Evolutionary conservation across 208 protist species (phyloP), one percentile per base, ranked within the genome.

Genomic region (Angomonas deanei): DNA sequence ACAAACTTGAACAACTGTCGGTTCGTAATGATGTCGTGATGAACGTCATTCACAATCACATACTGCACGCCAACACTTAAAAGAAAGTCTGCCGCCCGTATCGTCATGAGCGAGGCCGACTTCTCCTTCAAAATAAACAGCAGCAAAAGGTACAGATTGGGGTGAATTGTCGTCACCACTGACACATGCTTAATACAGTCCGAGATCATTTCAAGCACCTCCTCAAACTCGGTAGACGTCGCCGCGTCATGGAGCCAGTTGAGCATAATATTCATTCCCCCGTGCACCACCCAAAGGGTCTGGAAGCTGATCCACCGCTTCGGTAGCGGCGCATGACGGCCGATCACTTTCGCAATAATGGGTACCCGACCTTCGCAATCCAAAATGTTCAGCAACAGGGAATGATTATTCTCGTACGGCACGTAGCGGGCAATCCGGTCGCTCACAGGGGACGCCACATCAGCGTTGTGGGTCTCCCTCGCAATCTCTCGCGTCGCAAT

Each of bases 1-100:
- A 92, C 66, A 50, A 84, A 73, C 60, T 88, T 78, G 66, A 94
- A 91, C 15, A 84, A 67, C 15, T 88, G 73, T 1, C 88, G 88
- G 70, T 94, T 92, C n/a, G 89, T 77, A 54, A 90, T 71, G 48
- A 92, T 70, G 33, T 67, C 64, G 53, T 91, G 84, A 50, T 75
- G 50, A 57, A 77, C 78, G 28, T 84, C 82, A 57, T 84, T 73
- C 48, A 83, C 61, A 55, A 66, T 50, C 28, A 84, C 53, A 46
- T 81, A 56, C 28, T 71, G 61, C 2, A 76, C 77, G n/a, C 76
- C 76, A 17, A 89, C 48, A 56, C 74, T 54, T 4, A 94, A 39
- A 5, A 94, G 57, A 48, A 71, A 66, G 39, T 91, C 81, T 30
- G 78, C 86, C 24, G 81, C 76, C 23, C 36, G 47, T 3, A 47